Base-by-base conservation (phyloP, 1,284 basidiomycete species). In the Apiotrichum gamsii region DNA sequence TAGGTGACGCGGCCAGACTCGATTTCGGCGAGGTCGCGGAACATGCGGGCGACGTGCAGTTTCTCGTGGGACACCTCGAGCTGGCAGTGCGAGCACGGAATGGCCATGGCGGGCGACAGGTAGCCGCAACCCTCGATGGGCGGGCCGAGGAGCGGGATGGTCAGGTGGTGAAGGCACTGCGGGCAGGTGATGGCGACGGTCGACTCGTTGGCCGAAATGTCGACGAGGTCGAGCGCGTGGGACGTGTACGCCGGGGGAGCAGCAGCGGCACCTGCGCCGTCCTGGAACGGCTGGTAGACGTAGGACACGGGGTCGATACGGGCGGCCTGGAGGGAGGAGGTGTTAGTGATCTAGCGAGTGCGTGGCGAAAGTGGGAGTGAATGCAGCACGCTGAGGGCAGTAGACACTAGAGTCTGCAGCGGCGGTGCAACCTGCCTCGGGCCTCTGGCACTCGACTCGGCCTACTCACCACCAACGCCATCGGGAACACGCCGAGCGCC, bases 21-120 rank as follows among this genome's bases (percentile, higher is more conserved):
- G 11, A 49, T 29, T 9, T 30, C 28, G 11, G 83, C 73, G 36
- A 93, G 74, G 58, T 87, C 81, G 45, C 77, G 70, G 38, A 89
- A 69, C 0, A 81, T 78, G 58, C 82, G 76, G 59, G 77, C 33
- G 13, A 54, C 41, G 3, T 46, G 46, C 18, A 61, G 39, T 13
- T 29, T 29, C 13, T 58, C 47, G 47, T 57, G 57, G 11, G 48
- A 54, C 15, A 56, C 28, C 25, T 16, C 13, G 2, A 45, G 21
- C 3, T 11, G 11, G 36, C 59, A 61, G 15, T 15, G 15, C 2
- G 21, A 10, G 39, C 54, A 57, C 1, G 18, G n/a, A 10, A 30
- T 8, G 14, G n/a, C 5, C 29, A 58, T 49, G 8, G 45, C 33
- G 16, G 49, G 39, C 4, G 51, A 43, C 6, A 35, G 45, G 19